Evolutionary conservation across 768 basidiomycete species (phyloP).

Genomic region (Cyclocybe aegerita): DNA sequence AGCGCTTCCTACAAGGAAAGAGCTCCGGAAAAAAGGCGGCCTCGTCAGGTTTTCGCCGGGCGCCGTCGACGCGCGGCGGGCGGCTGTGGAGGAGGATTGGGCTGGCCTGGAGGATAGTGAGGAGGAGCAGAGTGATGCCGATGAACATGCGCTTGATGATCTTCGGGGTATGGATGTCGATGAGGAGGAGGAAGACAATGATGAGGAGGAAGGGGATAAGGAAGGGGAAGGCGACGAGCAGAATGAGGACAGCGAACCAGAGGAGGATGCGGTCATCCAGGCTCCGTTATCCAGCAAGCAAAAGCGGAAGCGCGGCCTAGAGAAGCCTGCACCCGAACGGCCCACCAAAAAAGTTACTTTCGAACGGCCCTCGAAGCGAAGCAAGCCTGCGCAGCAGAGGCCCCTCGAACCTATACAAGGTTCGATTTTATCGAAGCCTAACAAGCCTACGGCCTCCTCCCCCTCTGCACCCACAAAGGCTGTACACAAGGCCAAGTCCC

Average conservation of each 20-base stretch:
- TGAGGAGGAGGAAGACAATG: slow-evolving; percentile 37
- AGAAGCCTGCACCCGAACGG: slow-evolving; percentile 22
- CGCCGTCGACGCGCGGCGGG: slow-evolving; percentile 37
- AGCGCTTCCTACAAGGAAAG: slow-evolving; percentile 54
- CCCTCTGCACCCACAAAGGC: too few species aligned
- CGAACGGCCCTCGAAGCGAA: slow-evolving; percentile 24
- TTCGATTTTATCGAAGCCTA: slow-evolving; percentile 2
- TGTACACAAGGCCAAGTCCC: not conserved
- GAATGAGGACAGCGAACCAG: slow-evolving; percentile 40
- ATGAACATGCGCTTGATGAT: slow-evolving; percentile 24
- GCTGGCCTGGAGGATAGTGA: slow-evolving; percentile 35
- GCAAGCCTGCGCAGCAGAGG: slow-evolving; percentile 16
- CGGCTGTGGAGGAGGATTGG: slow-evolving; percentile 41
- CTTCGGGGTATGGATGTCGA: slow-evolving; percentile 35
- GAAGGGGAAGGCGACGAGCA: slow-evolving; percentile 27
- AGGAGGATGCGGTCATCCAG: slow-evolving; percentile 32
- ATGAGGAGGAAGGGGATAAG: slow-evolving; percentile 34
- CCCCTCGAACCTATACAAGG: slow-evolving; percentile 22
- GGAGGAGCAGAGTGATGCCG: slow-evolving; percentile 32
- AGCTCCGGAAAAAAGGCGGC: slow-evolving; percentile 60
- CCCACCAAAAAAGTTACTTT: slow-evolving; percentile 59
- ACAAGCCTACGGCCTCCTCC: too few species aligned
- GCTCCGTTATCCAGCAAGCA: slow-evolving; percentile 35
- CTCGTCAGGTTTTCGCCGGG: slow-evolving; percentile 52
- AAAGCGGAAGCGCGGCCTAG: slow-evolving; percentile 44